Evolutionary conservation across 139 green algal genomes (phyloP), one percentile per base, ranked within the genome.

Genomic region (Ulvella scutata): DNA sequence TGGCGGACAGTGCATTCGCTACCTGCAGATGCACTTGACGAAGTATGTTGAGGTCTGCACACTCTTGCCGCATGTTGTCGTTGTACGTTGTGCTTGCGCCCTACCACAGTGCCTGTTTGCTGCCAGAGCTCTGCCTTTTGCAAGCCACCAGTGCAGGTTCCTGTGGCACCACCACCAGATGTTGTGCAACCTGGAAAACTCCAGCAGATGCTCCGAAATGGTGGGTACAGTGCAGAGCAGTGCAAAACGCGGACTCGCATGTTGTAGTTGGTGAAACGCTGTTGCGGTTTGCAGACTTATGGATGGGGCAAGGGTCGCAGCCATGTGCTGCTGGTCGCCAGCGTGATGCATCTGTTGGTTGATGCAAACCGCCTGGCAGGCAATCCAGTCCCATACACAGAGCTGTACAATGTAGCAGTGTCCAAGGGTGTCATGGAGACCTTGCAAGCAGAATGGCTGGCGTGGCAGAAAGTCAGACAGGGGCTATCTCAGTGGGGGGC

Each of bases 391-490:
- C 75, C 77, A 0, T 78, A 73, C 39, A 72, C 73, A 31, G 83
- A 90, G 77, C 90, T 90, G 61, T 40, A 82, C 77, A 82, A 79
- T 62, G 29, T 37, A 6, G 39, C 37, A 21, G 4, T 82, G 9
- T 74, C 61, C 34, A 62, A 23, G 37, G 26, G 38, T 38, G 61
- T 4, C 80, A 86, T 75, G 75, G 51, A 67, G 51, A 67, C n/a
- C 51, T 26, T 92, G 43, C 79, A 78, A 37, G 73, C 79, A n/a
- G 88, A 92, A 75, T 92, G 92, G 75, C 43, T 82, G 37, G 26
- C 38, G 17, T 88, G 83, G 85, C 51, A 76, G 62, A 76, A 79
- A 37, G 76, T 67, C 0, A 67, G 33, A 4, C 28, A 43, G 37
- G 37, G 35, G 37, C 37, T 51, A 17, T 61, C 37, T 21, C 37